Evolutionary conservation across 2,329 filamentous ascomycete genomes (phyloP), one percentile per base, ranked within the genome.

Genomic region (Parastagonospora avenae): DNA sequence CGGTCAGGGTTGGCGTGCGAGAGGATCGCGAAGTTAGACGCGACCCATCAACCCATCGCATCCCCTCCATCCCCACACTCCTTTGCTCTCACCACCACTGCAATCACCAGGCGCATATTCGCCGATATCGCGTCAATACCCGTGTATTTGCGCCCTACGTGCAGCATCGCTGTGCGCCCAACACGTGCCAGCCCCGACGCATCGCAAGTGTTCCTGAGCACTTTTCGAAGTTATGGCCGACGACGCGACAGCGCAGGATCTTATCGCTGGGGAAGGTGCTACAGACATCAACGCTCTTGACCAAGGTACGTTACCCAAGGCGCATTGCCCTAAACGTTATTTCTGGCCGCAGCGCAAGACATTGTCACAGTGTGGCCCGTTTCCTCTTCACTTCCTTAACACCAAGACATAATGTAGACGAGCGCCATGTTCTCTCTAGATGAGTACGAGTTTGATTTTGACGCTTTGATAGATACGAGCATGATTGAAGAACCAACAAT

Each of bases 381-480:
- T 24, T 24, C 19, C 19, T 3, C 19, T 5, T 24, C 19, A 24
- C 19, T 24, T 3, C 19, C 19, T 24, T 5, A 24, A 24, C 19
- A 24, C 19, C 19, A 24, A 24, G 30, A 32, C 30, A 32, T 32
- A n/a, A 32, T 8, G 19, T 24, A 24, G 19, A 24, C 19, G 19
- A 24, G 19, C 19, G 19, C 19, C 19, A 24, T 24, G 19, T 24
- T 19, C n/a, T 15, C 24, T 15, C 30, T 12, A 31, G 27, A 33
- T 3, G 14, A 16, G 15, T 5, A 24, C 5, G 40, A 33, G 4
- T 9, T 9, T 31, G 9, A 29, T 38, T 37, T 37, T 48, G 32
- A 48, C 46, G 19, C n/a, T n/a, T 27, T 38, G 47, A 4, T 60
- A 85, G 87, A 90, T 76, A 75, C 87, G 37, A 80, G 84, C 55